Evolutionary conservation across 768 basidiomycete genomes (phyloP).

Genomic region (Termitomyces bulborhizus): DNA sequence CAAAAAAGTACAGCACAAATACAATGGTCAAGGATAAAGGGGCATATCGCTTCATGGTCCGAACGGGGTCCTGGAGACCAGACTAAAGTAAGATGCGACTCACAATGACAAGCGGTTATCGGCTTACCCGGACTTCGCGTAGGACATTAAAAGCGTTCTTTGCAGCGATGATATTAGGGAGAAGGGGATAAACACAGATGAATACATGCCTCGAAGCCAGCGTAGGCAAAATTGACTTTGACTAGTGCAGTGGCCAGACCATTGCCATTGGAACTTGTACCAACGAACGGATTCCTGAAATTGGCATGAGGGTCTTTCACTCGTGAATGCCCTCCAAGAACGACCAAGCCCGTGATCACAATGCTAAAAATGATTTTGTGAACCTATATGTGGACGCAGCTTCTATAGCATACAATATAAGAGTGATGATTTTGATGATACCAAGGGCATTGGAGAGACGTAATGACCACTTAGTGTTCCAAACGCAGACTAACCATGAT

Average conservation of each 20-base stretch:
- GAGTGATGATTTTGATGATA: slow-evolving; percentile 24
- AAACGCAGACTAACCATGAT: slow-evolving; percentile 20
- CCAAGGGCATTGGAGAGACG: slow-evolving; percentile 28
- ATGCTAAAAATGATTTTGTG: slow-evolving; percentile 21
- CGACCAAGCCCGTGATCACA: slow-evolving; percentile 52
- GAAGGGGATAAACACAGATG: not conserved
- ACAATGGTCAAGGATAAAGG: slow-evolving; percentile 39
- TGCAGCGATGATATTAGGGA: not conserved
- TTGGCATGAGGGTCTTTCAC: slow-evolving; percentile 53
- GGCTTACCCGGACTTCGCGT: slow-evolving; percentile 31
- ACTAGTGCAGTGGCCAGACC: slow-evolving; percentile 32
- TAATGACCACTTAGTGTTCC: slow-evolving; percentile 32
- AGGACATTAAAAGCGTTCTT: slow-evolving; percentile 41
- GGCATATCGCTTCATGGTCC: slow-evolving; percentile 39
- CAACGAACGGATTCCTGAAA: slow-evolving; percentile 52
- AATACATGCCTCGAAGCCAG: slow-evolving; percentile 28
- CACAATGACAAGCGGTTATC: not conserved
- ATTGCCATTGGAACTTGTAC: slow-evolving; percentile 43
- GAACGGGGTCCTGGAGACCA: slow-evolving; percentile 28
- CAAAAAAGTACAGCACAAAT: slow-evolving; percentile 41
- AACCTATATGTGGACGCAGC: not conserved
- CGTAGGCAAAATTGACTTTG: slow-evolving; percentile 32
- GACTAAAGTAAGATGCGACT: not conserved
- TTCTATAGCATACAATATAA: slow-evolving; percentile 20
- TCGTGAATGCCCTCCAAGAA: slow-evolving; percentile 50